Base-by-base conservation (phyloP, 2,329 filamentous ascomycete species). In the Ophiostoma triangulosporum region DNA sequence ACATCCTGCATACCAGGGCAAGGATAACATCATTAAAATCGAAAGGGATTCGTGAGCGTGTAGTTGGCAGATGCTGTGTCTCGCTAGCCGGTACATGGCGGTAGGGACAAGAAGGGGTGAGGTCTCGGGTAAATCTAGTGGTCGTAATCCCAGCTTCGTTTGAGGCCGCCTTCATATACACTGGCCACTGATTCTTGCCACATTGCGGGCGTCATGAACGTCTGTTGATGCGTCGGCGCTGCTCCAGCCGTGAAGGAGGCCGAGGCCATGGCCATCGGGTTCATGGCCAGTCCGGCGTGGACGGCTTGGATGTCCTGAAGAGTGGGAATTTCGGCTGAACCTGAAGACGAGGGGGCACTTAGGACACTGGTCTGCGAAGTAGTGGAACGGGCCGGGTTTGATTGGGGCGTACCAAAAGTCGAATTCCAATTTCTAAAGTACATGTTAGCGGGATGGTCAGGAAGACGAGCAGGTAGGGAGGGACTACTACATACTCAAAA, bases 381-480 rank as follows among this genome's bases (percentile, higher is more conserved):
- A 61, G 70, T 64, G 56, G 70, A 66, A 54, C 64, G 63, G 57
- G 67, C 65, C 58, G 69, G 67, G 62, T 74, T 70, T 62, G 69
- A 68, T 60, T 71, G 69, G 56, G 80, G 81, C 67, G 83, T 86
- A 73, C 88, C 87, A 71, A 96, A 97, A 60, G 91, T 90, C 64
- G 86, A 83, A 68, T 95, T 90, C 90, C 91, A 97, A 73, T 95
- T 88, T 68, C 90, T 95, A 12, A 8, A 2, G n/a, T 17, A 26
- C 12, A 24, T 24, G 20, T 43, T 43, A 43, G 38, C 20, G 24
- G 6, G n/a, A 43, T 35, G 17, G 51, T 27, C 9, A 38, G 24
- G 6, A 27, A 12, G n/a, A 3, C 14, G 11, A 17, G 6, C 22
- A 33, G 6, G 5, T 22, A 45, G 20, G 20, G 2, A 27, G 9